phyloP scores from a whole-genome alignment of 306 rosid species.

The Casuarina glauca region DNA sequence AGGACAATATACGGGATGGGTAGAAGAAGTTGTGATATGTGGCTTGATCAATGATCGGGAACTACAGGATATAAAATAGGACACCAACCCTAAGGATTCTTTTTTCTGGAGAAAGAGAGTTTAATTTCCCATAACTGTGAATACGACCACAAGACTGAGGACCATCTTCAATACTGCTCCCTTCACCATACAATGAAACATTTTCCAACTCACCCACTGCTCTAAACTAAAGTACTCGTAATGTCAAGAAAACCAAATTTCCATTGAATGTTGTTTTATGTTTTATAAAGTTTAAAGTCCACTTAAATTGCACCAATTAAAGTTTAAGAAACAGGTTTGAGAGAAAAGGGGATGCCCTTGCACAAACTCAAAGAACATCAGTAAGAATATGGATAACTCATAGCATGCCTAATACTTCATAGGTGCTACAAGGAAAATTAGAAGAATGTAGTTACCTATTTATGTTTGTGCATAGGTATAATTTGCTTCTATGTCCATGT shows the following conservation, averaged over 20 bases:
- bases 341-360: neutral
- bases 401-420: too few relatives aligned
- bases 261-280: neutral
- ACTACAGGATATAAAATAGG: too few relatives aligned
- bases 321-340: neutral
- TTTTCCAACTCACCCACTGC: neutral
- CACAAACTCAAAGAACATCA: neutral
- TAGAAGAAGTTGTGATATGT: too few relatives aligned
- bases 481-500: too few relatives aligned
- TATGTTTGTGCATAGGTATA: too few relatives aligned
- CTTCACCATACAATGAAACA: too few relatives aligned
- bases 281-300: neutral
- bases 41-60: too few relatives aligned
- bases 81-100: too few relatives aligned
- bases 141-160: neutral
- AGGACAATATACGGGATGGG: too few relatives aligned
- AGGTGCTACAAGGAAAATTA: too few relatives aligned
- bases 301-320: neutral
- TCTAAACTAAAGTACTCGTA: neutral
- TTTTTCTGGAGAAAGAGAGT: neutral
- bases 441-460: too few relatives aligned
- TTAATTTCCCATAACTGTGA: conserved; percentile 17
- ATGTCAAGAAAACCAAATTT: neutral
- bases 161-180: neutral
- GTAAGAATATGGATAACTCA: too few relatives aligned